phyloP scores from a whole-genome alignment of 495 filamentous ascomycete species.

The Stereocaulon alpinum region DNA sequence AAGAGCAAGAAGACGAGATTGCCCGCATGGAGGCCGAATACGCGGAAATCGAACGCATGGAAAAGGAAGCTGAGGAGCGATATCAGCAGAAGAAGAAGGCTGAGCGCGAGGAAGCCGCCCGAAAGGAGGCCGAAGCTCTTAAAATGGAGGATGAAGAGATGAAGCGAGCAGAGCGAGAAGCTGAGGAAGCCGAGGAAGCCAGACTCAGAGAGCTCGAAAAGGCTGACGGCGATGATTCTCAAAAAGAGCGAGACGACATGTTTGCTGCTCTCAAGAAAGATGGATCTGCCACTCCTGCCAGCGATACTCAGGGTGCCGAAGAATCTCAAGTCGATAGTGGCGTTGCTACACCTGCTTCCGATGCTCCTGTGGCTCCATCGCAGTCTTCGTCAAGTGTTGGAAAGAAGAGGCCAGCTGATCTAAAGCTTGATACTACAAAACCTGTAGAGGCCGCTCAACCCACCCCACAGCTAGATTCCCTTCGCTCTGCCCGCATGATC shows the following conservation, averaged over 20 bases:
- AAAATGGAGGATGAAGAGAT: slow-evolving; percentile 43
- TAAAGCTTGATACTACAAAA: slow-evolving; percentile 76
- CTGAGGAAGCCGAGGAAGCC: slow-evolving; percentile 46
- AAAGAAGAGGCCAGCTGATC: slow-evolving; percentile 60
- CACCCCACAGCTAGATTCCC: slow-evolving; percentile 80
- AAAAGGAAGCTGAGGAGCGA: slow-evolving; percentile 48
- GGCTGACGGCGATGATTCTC: slow-evolving; percentile 30
- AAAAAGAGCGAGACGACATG: slow-evolving; percentile 36
- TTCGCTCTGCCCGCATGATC: slow-evolving; percentile 79
- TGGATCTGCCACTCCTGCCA: slow-evolving; percentile 26
- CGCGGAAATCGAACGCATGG: slow-evolving; percentile 47
- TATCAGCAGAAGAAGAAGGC: slow-evolving; percentile 50
- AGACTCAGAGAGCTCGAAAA: slow-evolving; percentile 38
- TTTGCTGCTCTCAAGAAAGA: slow-evolving; percentile 49
- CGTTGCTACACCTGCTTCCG: slow-evolving; percentile 44
- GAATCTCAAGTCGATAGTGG: slow-evolving; percentile 44
- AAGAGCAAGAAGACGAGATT: slow-evolving; percentile 39
- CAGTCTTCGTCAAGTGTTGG: slow-evolving; percentile 46
- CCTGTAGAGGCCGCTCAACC: slow-evolving; percentile 79
- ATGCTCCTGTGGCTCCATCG: slow-evolving; percentile 45
- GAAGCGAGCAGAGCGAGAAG: slow-evolving; percentile 47
- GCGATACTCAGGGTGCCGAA: slow-evolving; percentile 33
- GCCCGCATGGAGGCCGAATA: slow-evolving; percentile 43
- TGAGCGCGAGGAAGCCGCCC: slow-evolving; percentile 51
- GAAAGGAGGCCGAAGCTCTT: slow-evolving; percentile 44